phyloP scores from a whole-genome alignment of 306 rosid species.

The Astragalus membranaceus region DNA sequence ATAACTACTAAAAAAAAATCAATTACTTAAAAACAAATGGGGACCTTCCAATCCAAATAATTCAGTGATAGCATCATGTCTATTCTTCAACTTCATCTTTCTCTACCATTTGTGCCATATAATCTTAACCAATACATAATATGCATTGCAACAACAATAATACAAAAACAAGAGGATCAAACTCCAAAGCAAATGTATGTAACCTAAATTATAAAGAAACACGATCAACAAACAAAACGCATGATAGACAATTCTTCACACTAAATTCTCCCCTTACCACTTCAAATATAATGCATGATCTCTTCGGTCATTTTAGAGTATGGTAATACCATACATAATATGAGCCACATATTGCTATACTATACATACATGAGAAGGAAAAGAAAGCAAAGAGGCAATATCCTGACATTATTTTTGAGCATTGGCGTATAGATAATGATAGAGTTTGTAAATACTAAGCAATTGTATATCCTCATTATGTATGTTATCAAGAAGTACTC shows the following conservation, averaged over 20 bases:
- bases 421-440: neutral
- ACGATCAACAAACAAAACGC: neutral
- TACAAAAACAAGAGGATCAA: neutral
- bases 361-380: neutral
- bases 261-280: neutral
- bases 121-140: neutral
- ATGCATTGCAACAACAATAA: neutral
- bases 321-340: neutral
- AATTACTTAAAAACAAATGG: neutral
- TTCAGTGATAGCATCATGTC: neutral
- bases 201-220: neutral
- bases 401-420: neutral
- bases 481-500: neutral
- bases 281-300: neutral
- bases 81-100: neutral
- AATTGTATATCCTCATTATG: neutral
- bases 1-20: neutral
- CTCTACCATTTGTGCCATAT: neutral
- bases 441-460: neutral
- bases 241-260: neutral
- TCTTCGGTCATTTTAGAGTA: neutral
- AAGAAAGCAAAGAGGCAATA: neutral
- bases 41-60: neutral
- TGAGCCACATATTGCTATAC: neutral
- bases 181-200: neutral